Percentiles rank a stretch among this genome's conserved stretches.
Conservation (phyloP, 2,329 filamentous ascomycete genomes). For the Phyllosticta citriasiana region DNA sequence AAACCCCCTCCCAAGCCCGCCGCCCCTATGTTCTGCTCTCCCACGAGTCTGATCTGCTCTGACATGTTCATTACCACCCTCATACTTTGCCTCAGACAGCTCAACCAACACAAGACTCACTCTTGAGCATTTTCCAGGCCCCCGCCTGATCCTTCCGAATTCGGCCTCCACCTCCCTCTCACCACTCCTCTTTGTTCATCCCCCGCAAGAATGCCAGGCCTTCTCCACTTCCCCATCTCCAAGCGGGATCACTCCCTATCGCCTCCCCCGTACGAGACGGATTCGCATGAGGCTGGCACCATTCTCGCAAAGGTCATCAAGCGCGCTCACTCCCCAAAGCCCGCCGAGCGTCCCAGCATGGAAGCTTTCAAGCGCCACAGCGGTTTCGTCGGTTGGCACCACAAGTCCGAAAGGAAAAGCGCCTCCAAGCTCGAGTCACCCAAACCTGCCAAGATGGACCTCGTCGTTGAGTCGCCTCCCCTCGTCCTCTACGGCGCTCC, state of each 20-base stretch:
- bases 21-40: neutral
- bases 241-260: slow-evolving; percentile 3
- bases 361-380: slow-evolving; percentile 30
- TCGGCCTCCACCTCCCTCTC: neutral
- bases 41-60: neutral
- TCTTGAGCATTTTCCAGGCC: slow-evolving; percentile 2
- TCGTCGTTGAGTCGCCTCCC: slow-evolving; percentile 75
- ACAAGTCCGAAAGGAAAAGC: slow-evolving; percentile 25
- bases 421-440: slow-evolving; percentile 24
- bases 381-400: slow-evolving; percentile 13
- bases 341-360: slow-evolving; percentile 16
- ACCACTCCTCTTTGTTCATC: neutral
- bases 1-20: slow-evolving; percentile 3
- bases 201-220: slow-evolving; percentile 3
- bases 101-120: slow-evolving; percentile 9
- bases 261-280: slow-evolving; percentile 6
- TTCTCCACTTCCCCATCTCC: slow-evolving; percentile 10
- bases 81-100: neutral
- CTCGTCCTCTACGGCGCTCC: slow-evolving; percentile 72
- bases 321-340: slow-evolving; percentile 6
- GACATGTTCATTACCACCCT: slow-evolving; percentile 4
- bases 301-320: slow-evolving; percentile 10
- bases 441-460: slow-evolving; percentile 43
- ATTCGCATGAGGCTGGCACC: slow-evolving; percentile 1
- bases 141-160: slow-evolving; percentile 5